A percentile compares a stretch with the other conserved stretches of the same genome.
Conservation (phyloP, 441 rosid genomes). For the Arabidopsis lyrata region DNA sequence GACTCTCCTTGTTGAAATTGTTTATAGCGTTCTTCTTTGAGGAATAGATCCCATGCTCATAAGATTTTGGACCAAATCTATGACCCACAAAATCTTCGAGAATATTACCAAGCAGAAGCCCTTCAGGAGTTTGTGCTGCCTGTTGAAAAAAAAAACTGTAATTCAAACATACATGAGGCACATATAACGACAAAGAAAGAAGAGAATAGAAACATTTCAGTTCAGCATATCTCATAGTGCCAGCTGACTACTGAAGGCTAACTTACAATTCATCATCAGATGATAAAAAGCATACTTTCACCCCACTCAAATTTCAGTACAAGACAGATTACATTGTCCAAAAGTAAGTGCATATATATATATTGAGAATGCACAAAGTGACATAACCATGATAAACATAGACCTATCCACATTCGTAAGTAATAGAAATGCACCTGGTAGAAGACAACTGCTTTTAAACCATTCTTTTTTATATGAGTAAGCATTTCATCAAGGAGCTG, state of each 20-base stretch:
- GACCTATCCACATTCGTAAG: constrained; percentile 21
- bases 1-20: constrained; percentile 74
- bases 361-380: constrained; percentile 21
- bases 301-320: constrained; percentile 6
- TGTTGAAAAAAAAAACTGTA: constrained; percentile 47
- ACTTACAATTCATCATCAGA: constrained; percentile 31
- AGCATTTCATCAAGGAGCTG: constrained; percentile 83
- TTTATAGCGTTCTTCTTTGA: constrained; percentile 66
- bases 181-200: constrained; percentile 14
- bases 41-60: constrained; percentile 69
- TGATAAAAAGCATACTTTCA: constrained; percentile 24
- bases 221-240: constrained; percentile 9
- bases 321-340: constrained; percentile 15
- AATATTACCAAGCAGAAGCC: constrained; percentile 72
- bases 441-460: constrained; percentile 75
- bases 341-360: constrained; percentile 4
- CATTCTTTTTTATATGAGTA: constrained; percentile 58
- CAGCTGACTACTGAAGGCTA: constrained; percentile 28
- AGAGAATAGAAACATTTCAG: constrained; percentile 16
- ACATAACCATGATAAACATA: constrained; percentile 22
- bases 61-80: constrained; percentile 82
- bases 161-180: constrained; percentile 27
- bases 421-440: constrained; percentile 74
- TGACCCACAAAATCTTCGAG: constrained; percentile 84
- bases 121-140: constrained; percentile 65